These are phyloP conservation scores for Macrophomina pseudophaseolina DNA, from an alignment of 2,329 filamentous ascomycete genomes.

Conservation along the genomic window DNA sequence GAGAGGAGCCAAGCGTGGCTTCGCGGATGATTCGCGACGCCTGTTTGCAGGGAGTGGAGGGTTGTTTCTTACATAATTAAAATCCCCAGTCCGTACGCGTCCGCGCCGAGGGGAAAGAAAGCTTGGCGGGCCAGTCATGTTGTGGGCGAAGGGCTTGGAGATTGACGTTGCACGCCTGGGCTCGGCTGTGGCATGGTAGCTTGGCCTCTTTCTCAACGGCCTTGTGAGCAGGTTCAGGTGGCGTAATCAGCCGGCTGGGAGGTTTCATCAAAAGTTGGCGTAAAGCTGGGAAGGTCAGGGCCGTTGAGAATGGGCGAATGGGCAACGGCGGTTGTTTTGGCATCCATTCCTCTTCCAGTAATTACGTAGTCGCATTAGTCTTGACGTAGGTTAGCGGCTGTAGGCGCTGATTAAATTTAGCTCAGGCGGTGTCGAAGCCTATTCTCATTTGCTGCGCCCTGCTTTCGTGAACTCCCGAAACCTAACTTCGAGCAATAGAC, in stretches of 20 bases:
- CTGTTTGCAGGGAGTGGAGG: background rate
- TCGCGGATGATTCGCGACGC: background rate
- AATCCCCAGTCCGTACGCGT: background rate
- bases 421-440: slow-evolving; percentile 7
- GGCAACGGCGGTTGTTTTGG: background rate
- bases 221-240: background rate
- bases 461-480: background rate
- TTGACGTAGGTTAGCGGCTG: background rate
- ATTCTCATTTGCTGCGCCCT: slow-evolving; percentile 7
- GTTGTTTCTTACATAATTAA: background rate
- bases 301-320: background rate
- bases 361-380: slow-evolving; percentile 6
- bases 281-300: background rate
- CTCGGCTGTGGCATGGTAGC: slow-evolving; percentile 3
- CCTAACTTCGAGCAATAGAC: background rate
- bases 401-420: background rate
- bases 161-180: background rate
- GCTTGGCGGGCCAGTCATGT: background rate
- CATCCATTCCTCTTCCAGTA: background rate
- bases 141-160: background rate
- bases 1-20: slow-evolving; percentile 10
- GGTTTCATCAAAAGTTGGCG: background rate
- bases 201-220: background rate
- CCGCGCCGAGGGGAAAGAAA: background rate
- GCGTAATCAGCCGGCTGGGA: background rate